Conservation (phyloP, 2,329 filamentous ascomycete genomes). For the Colletotrichum lupini region DNA sequence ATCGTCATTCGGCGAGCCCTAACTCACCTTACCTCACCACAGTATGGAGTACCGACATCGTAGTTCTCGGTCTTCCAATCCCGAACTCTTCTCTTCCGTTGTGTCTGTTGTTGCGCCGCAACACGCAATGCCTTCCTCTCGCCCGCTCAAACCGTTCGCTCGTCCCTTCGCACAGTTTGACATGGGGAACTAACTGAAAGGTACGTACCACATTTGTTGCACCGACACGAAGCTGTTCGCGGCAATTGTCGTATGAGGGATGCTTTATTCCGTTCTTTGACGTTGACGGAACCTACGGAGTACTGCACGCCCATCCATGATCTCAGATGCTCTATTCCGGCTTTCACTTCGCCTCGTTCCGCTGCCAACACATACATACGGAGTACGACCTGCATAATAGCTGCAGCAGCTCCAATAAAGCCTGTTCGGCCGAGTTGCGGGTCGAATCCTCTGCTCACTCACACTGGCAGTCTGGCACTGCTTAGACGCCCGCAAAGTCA, state of each 20-base stretch:
- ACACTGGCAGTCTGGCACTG: background rate
- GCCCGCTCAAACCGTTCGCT: background rate
- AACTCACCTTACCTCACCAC: no score
- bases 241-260: background rate
- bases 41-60: no score
- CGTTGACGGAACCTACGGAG: background rate
- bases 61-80: background rate
- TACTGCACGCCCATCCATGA: background rate
- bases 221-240: conserved; percentile 21
- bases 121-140: background rate
- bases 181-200: background rate
- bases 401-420: background rate
- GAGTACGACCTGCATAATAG: background rate
- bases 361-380: conserved; percentile 3
- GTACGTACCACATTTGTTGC: conserved; percentile 3
- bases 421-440: conserved; percentile 31
- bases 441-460: background rate
- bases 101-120: background rate
- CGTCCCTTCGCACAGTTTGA: background rate
- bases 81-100: background rate
- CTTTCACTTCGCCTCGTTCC: conserved; percentile 5
- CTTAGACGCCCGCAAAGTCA: background rate
- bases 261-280: conserved; percentile 13
- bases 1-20: background rate
- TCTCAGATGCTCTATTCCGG: background rate